Percentiles rank a stretch among this genome's conserved stretches.
Conservation (phyloP, 1,284 basidiomycete species). For the Neotropicomus parvogracilis region DNA sequence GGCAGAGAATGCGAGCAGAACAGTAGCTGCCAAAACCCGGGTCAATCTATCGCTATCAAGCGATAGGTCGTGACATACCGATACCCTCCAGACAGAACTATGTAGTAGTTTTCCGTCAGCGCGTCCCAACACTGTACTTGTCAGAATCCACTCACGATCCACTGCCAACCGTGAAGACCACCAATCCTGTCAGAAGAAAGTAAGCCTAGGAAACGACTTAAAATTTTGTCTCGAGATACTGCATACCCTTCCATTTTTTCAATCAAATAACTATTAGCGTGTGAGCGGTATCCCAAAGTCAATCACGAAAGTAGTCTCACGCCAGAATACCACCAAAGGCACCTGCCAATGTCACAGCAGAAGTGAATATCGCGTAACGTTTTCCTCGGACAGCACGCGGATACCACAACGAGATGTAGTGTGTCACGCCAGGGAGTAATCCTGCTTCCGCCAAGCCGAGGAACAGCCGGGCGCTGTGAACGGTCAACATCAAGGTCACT, state of each 20-base stretch:
- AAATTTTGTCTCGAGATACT: not conserved
- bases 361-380: constrained; percentile 11
- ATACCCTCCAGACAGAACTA: constrained; percentile 36
- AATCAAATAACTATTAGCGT: constrained; percentile 10
- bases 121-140: not conserved
- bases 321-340: constrained; percentile 16
- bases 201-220: not conserved
- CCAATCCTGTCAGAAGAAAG: constrained; percentile 27
- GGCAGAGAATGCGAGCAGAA: constrained; percentile 36
- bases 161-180: constrained; percentile 41
- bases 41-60: not conserved
- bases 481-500: constrained; percentile 1
- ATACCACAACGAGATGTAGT: constrained; percentile 18
- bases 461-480: constrained; percentile 41
- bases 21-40: constrained; percentile 26
- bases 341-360: constrained; percentile 10
- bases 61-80: constrained; percentile 2
- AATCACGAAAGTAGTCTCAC: constrained; percentile 8
- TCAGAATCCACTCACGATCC: constrained; percentile 39
- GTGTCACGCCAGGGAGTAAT: constrained; percentile 12
- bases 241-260: constrained; percentile 22
- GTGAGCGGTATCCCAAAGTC: constrained; percentile 1
- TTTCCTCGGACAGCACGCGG: constrained; percentile 14
- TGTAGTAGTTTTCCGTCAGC: constrained; percentile 14
- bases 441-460: constrained; percentile 18